Evolutionary conservation across 371 early-diverging fungal genomes (phyloP), one percentile per base, ranked within the genome.

Genomic region (Dinochytrium kinnereticum): DNA sequence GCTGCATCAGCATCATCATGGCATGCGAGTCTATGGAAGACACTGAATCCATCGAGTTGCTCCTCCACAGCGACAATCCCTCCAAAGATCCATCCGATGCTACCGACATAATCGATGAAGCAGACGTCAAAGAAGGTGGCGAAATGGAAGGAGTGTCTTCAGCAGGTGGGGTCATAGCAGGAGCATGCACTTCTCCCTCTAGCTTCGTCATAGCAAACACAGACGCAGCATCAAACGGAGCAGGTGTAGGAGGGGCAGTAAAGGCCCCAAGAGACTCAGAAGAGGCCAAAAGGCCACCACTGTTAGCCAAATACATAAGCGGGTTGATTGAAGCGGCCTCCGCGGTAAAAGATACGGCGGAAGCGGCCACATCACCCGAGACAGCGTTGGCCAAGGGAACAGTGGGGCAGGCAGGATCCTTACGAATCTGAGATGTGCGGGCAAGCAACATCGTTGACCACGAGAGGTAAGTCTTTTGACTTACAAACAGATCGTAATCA

Each of bases 401-500:
- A n/a, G n/a, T n/a, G n/a, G n/a, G n/a, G n/a, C n/a, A n/a, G n/a
- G n/a, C n/a, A n/a, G n/a, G n/a, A 7, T 61, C 61, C 17, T 36
- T 3, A 26, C 36, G 75, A 17, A 74, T 34, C 59, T 75, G 76
- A 50, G 71, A 36, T 30, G 69, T 72, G 28, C 72, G 51, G n/a
- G 72, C 61, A 34, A 78, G 59, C 53, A 80, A 66, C 71, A 80
- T 53, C 1, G 68, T 59, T n/a, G 74, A 73, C 81, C 81, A 81
- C 28, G 53, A 39, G 15, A 51, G 55, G 70, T 78, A 81, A 30
- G 71, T 44, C 55, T 76, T 55, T 10, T 85, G 77, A 26, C 78
- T 64, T 17, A 87, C 84, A 78, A 69, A 81, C 51, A 87, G 71
- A 21, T 79, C 75, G 59, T 77, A 84, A 34, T 84, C 70, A n/a